Evolutionary conservation across 306 rosid genomes (phyloP).

Genomic region (Phaseolus lunatus): DNA sequence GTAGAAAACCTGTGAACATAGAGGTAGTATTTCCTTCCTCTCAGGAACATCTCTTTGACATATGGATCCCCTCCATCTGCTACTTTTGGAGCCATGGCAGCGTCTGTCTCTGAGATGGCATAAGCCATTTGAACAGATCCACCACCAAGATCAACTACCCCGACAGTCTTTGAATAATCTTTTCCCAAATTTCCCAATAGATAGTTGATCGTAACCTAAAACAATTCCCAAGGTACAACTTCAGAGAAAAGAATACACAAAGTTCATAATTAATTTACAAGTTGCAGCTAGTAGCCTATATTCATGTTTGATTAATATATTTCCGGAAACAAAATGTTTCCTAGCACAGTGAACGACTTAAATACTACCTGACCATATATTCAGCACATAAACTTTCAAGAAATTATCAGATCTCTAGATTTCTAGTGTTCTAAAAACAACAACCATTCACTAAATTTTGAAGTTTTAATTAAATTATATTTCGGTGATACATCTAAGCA

Average conservation of each 20-base stretch:
- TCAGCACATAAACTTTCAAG: constrained; percentile 21
- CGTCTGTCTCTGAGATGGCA: constrained; percentile 87
- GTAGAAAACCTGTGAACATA: constrained; percentile 93
- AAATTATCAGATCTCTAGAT: constrained; percentile 27
- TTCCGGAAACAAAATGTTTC: constrained; percentile 22
- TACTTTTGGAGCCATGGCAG: constrained; percentile 71
- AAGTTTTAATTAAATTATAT: constrained; percentile 17
- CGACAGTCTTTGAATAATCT: constrained; percentile 82
- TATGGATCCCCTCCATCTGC: constrained; percentile 67
- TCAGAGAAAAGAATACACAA: constrained; percentile 30
- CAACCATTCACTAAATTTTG: background rate
- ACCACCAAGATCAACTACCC: constrained; percentile 99
- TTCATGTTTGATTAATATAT: constrained; percentile 16
- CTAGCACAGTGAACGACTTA: background rate
- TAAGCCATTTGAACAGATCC: constrained; percentile 99
- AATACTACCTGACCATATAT: constrained; percentile 27
- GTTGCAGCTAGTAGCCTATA: constrained; percentile 22
- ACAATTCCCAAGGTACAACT: constrained; percentile 47
- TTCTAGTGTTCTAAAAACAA: constrained; percentile 16
- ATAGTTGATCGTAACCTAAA: constrained; percentile 93
- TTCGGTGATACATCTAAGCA: constrained; percentile 33
- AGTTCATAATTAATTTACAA: constrained; percentile 31
- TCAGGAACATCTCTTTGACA: constrained; percentile 80
- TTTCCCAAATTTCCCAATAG: constrained; percentile 90
- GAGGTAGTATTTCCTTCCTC: constrained; percentile 80